phyloP scores from a whole-genome alignment of 192 early-diverging fungal genomes.

The Podila horticola region DNA sequence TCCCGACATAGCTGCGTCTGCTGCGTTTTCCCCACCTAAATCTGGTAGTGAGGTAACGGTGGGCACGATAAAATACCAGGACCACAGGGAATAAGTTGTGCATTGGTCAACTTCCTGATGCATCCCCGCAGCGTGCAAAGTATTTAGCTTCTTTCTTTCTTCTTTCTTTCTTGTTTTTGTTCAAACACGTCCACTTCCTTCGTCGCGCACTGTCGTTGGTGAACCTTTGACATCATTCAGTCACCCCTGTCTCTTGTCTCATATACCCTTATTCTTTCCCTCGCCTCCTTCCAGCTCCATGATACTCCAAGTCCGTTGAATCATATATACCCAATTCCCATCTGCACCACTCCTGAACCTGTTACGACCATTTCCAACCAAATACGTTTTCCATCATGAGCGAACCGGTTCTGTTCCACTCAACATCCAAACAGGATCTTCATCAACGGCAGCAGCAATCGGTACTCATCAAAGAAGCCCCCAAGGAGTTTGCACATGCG shows the following conservation, averaged over 20 bases:
- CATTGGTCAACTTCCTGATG: neutral
- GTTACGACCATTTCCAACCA: neutral
- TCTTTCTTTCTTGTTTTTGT: neutral
- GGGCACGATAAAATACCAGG: neutral
- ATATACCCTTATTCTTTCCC: neutral
- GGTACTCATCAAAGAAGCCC: neutral
- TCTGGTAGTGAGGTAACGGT: no score
- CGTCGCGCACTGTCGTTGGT: neutral
- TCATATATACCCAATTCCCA: neutral
- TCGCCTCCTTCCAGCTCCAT: neutral
- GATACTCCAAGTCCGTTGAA: neutral
- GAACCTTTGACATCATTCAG: neutral
- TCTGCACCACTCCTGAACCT: neutral
- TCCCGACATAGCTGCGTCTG: no score
- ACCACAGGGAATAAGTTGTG: slow-evolving; percentile 1
- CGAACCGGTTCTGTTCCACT: neutral
- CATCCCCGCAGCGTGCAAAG: neutral
- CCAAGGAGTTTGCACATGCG: neutral
- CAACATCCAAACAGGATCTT: neutral
- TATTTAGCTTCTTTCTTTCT: neutral
- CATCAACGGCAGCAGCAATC: neutral
- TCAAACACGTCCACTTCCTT: neutral
- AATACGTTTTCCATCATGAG: neutral
- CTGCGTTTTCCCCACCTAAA: no score
- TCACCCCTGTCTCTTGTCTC: neutral